Percentiles rank a stretch among this genome's conserved stretches.
Evolutionary conservation across 2,329 filamentous ascomycete species (phyloP).

Genomic region (Neonectria hederae): DNA sequence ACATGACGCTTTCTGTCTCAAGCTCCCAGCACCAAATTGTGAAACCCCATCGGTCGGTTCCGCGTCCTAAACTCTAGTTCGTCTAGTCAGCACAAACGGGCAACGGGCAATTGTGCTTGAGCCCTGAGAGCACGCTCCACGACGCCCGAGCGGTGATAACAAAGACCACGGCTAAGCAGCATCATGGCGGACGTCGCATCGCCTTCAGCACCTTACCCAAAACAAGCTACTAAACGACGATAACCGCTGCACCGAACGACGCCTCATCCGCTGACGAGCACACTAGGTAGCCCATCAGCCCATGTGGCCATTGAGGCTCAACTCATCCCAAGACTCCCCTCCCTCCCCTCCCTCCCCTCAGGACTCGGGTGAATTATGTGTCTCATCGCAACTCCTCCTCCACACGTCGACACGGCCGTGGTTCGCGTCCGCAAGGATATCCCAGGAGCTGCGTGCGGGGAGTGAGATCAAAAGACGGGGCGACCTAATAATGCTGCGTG

Average conservation of each 20-base stretch:
- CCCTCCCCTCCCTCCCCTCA: background rate
- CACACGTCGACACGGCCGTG: background rate
- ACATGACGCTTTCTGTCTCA: background rate
- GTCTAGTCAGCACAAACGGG: background rate
- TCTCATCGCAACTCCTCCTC: background rate
- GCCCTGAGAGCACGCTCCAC: no score
- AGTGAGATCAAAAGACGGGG: background rate
- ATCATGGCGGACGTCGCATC: constrained; percentile 8
- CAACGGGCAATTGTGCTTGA: background rate
- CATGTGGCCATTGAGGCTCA: background rate
- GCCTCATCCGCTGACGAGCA: background rate
- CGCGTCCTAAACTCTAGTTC: background rate
- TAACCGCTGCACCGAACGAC: background rate
- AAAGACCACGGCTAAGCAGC: background rate
- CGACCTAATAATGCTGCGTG: constrained; percentile 1
- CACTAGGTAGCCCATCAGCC: background rate
- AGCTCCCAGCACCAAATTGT: background rate
- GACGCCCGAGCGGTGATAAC: background rate
- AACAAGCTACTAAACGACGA: background rate
- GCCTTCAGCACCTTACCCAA: background rate
- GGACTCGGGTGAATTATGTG: no score
- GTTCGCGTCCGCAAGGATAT: background rate
- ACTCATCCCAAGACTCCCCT: background rate
- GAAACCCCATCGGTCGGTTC: background rate
- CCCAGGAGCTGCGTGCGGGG: background rate